A percentile compares a stretch with the other conserved stretches of the same genome.
These are phyloP conservation scores for Zygotorulaspora chibaensis DNA, from an alignment of 805 yeast genomes.

Conservation along the genomic window DNA sequence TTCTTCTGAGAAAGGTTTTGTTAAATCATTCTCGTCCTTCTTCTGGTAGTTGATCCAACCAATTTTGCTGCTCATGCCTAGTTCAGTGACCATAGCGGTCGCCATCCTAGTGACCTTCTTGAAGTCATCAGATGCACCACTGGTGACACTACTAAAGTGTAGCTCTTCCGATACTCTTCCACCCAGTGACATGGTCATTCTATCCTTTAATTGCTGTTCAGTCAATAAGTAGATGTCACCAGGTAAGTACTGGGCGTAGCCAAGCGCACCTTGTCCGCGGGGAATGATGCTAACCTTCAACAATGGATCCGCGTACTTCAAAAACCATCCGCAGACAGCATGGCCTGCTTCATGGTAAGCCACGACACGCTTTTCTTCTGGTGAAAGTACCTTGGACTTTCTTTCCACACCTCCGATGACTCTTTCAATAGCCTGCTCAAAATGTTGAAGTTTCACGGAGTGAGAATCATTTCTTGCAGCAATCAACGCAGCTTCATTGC, in stretches of 20 bases:
- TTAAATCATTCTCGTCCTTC: constrained; percentile 64
- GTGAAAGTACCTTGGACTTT: constrained; percentile 75
- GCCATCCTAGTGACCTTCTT: constrained; percentile 95
- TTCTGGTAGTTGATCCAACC: constrained; percentile 75
- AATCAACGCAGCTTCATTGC: constrained; percentile 95
- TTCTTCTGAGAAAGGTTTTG: constrained; percentile 86
- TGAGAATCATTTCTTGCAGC: constrained; percentile 82
- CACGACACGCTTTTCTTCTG: constrained; percentile 83
- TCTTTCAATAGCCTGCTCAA: constrained; percentile 95
- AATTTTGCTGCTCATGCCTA: constrained; percentile 85
- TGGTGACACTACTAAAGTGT: constrained; percentile 85
- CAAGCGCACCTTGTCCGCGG: constrained; percentile 93
- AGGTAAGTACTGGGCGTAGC: constrained; percentile 96
- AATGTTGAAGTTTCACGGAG: constrained; percentile 71
- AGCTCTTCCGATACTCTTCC: constrained; percentile 96
- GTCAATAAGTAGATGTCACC: constrained; percentile 81
- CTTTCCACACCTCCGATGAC: constrained; percentile 95
- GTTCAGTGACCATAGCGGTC: constrained; percentile 81
- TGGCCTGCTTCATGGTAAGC: constrained; percentile 99
- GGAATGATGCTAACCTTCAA: constrained; percentile 95
- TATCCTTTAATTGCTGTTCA: constrained; percentile 72
- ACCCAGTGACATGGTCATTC: constrained; percentile 96
- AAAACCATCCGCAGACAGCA: constrained; percentile 96
- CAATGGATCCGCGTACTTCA: constrained; percentile 87
- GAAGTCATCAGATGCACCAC: constrained; percentile 96